Conservation (phyloP, 305 asterid genomes). For the Fraxinus platypoda region DNA sequence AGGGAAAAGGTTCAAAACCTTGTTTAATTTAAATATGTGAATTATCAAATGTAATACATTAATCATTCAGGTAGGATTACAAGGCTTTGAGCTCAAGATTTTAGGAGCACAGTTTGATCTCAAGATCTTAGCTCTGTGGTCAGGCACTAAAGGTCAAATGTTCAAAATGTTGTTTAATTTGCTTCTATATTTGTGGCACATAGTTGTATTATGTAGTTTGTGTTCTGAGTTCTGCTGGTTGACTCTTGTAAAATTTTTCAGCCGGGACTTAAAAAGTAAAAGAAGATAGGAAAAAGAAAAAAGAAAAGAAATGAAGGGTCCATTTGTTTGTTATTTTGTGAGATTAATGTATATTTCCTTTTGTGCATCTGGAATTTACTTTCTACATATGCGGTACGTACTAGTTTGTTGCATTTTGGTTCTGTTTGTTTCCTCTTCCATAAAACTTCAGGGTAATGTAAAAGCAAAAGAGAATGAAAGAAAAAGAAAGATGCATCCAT, state of each 20-base stretch:
- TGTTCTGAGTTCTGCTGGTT: constrained; percentile 1
- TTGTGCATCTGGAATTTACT: neutral
- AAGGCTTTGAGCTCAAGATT: neutral
- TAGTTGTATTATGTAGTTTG: neutral
- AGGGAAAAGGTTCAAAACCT: neutral
- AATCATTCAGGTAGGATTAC: neutral
- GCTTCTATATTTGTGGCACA: neutral
- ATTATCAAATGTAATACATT: neutral
- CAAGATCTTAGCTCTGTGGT: neutral
- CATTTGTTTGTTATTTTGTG: neutral
- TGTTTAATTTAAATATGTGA: neutral
- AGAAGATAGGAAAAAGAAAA: neutral
- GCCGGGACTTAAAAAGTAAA: neutral
- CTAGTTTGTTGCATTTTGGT: neutral
- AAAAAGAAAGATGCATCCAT: neutral
- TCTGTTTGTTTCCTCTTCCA: neutral
- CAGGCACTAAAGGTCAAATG: neutral
- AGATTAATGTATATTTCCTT: neutral
- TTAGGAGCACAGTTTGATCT: neutral
- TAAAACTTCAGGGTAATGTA: neutral
- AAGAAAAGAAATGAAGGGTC: neutral
- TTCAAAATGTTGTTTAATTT: neutral
- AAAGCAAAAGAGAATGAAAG: neutral
- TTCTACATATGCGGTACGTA: neutral
- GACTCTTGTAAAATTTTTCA: neutral